phyloP scores from a whole-genome alignment of 768 basidiomycete genomes.

The Tylopilus plumbeoviolaceoides region DNA sequence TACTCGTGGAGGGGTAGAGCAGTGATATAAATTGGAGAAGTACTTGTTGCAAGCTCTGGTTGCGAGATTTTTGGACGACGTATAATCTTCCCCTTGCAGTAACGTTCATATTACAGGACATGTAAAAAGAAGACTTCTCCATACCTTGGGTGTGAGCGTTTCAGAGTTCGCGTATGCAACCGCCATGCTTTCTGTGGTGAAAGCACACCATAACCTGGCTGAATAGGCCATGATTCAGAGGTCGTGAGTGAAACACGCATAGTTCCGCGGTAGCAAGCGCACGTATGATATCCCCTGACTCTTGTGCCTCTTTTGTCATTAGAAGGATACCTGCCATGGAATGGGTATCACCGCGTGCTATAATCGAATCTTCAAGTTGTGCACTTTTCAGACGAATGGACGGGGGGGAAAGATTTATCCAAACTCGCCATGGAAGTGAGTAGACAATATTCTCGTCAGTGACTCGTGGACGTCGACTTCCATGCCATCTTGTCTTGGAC shows the following conservation, averaged over 20 bases:
- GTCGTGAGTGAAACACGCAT: neutral
- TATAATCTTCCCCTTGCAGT: conserved; percentile 33
- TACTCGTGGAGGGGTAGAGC: conserved; percentile 39
- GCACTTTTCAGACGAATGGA: neutral
- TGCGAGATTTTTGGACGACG: conserved; percentile 21
- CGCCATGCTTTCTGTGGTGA: conserved; percentile 81
- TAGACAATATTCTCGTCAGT: conserved; percentile 41
- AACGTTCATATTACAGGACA: neutral
- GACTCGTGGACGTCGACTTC: conserved; percentile 55
- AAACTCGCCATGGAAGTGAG: conserved; percentile 51
- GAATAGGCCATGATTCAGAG: neutral
- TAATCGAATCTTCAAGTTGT: conserved; percentile 37
- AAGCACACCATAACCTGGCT: conserved; percentile 81
- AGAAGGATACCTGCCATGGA: conserved; percentile 63
- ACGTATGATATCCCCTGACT: conserved; percentile 27
- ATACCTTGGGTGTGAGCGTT: conserved; percentile 56
- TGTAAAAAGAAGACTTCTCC: neutral
- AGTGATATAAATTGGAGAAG: conserved; percentile 53
- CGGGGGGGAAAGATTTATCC: neutral
- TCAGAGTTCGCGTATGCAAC: conserved; percentile 61
- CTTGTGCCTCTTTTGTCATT: conserved; percentile 45
- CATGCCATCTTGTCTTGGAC: conserved; percentile 9
- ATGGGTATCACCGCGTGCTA: conserved; percentile 36
- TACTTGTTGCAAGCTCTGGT: conserved; percentile 10
- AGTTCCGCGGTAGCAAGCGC: conserved; percentile 3